These are phyloP conservation scores for Aureobasidium sp. DNA, from an alignment of 2,329 filamentous ascomycete genomes.

Conservation along the genomic window DNA sequence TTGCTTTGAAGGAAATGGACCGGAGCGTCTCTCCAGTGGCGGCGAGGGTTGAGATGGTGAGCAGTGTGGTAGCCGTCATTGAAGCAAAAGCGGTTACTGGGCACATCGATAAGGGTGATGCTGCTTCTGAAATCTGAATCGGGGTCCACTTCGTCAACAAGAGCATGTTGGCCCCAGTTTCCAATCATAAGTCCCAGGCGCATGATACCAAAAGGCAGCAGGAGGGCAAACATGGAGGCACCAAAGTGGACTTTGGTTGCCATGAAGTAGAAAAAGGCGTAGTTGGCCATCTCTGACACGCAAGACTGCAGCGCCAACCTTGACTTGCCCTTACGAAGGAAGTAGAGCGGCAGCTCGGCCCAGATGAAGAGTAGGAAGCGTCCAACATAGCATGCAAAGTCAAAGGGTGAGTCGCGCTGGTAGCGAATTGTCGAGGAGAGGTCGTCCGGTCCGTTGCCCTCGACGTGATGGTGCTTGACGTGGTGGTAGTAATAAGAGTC, in stretches of 20 bases:
- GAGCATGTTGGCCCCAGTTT: constrained; percentile 78
- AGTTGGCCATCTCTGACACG: constrained; percentile 54
- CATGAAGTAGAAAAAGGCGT: constrained; percentile 44
- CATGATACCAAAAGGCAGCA: constrained; percentile 59
- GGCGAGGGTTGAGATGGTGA: constrained; percentile 67
- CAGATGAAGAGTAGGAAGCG: constrained; percentile 68
- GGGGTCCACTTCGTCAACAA: constrained; percentile 67
- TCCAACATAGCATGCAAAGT: constrained; percentile 65
- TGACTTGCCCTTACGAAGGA: constrained; percentile 53
- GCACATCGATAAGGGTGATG: constrained; percentile 70
- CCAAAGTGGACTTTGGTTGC: constrained; percentile 42
- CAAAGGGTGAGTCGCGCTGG: constrained; percentile 57
- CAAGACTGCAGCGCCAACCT: constrained; percentile 47
- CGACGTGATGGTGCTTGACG: constrained; percentile 78
- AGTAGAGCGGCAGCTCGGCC: constrained; percentile 68
- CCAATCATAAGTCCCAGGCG: constrained; percentile 69
- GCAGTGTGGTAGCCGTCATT: constrained; percentile 79
- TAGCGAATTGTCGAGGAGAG: constrained; percentile 69
- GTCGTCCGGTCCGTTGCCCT: constrained; percentile 70
- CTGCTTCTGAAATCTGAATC: constrained; percentile 72
- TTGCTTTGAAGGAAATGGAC: constrained; percentile 64
- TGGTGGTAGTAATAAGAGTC: constrained; percentile 81
- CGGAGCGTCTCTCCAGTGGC: constrained; percentile 77
- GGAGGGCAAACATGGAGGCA: constrained; percentile 55
- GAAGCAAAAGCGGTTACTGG: constrained; percentile 72